Percentiles rank a stretch among this genome's conserved stretches.
These are phyloP conservation scores for Metarhizium guizhouense DNA, from an alignment of 2,329 filamentous ascomycete genomes.

Conservation along the genomic window DNA sequence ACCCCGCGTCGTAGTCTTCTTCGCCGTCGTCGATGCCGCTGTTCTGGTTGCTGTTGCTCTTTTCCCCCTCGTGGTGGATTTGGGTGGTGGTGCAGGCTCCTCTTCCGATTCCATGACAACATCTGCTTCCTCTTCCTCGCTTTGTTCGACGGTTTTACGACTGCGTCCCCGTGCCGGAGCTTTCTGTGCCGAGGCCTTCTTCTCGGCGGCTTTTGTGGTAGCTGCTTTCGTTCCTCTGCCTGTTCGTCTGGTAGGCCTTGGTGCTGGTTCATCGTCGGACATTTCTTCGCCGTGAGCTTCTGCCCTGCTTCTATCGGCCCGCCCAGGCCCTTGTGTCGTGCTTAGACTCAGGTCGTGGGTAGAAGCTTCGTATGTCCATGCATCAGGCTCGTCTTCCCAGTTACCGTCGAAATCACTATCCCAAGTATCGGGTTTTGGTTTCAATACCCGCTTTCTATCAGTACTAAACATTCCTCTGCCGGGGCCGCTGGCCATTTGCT, in stretches of 20 bases:
- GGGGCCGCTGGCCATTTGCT: slow-evolving; percentile 56
- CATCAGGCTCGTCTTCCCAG: slow-evolving; percentile 74
- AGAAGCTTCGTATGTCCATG: slow-evolving; percentile 27
- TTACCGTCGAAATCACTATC: slow-evolving; percentile 81
- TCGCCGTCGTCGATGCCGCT: slow-evolving; percentile 13
- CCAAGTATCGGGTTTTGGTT: slow-evolving; percentile 72
- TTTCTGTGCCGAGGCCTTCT: slow-evolving; percentile 36
- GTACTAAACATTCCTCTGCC: slow-evolving; percentile 24
- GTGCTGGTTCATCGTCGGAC: slow-evolving; percentile 17
- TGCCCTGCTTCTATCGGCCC: slow-evolving; percentile 12
- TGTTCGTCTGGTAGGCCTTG: slow-evolving; percentile 20
- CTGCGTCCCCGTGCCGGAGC: slow-evolving; percentile 32
- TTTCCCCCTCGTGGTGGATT: slow-evolving; percentile 19
- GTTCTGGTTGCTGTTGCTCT: slow-evolving; percentile 11
- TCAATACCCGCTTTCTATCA: slow-evolving; percentile 41
- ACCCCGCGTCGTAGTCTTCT: slow-evolving; percentile 14
- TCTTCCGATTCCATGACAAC: slow-evolving; percentile 46
- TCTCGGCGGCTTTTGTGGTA: slow-evolving; percentile 22
- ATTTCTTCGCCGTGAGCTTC: slow-evolving; percentile 22
- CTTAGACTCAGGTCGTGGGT: slow-evolving; percentile 9
- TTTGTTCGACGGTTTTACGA: slow-evolving; percentile 23
- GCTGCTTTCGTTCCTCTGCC: slow-evolving; percentile 21
- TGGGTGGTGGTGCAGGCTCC: slow-evolving; percentile 30
- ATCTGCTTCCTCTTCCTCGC: slow-evolving; percentile 37
- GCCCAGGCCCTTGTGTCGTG: slow-evolving; percentile 6